Conservation (phyloP, 176 grass and related monocot genomes). For the Ensete glaucum region DNA sequence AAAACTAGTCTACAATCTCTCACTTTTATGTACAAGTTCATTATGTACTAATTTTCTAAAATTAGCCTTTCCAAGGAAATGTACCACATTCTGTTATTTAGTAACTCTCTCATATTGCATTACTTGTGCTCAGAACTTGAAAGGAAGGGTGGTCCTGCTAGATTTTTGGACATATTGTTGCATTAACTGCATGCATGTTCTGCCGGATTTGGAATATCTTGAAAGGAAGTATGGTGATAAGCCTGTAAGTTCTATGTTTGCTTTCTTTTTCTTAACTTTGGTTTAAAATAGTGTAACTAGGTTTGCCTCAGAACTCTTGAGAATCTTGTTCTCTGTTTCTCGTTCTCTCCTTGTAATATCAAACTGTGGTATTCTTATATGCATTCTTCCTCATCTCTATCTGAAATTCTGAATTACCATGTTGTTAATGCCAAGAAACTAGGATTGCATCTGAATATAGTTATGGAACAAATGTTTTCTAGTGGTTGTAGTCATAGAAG, state of each 20-base stretch:
- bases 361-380: not conserved
- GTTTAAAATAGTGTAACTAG: not conserved
- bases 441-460: too few species aligned
- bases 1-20: not conserved
- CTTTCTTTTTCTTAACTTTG: not conserved
- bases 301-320: not conserved
- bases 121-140: slow-evolving; percentile 61
- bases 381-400: not conserved
- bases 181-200: slow-evolving; percentile 98
- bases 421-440: too few species aligned
- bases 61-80: not conserved
- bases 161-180: slow-evolving; percentile 99
- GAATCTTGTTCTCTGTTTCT: not conserved
- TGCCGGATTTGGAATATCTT: slow-evolving; percentile 85
- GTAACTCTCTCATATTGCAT: not conserved
- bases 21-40: not conserved
- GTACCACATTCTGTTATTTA: not conserved
- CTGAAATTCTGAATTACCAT: too few species aligned
- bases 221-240: slow-evolving; percentile 85
- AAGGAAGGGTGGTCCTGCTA: slow-evolving; percentile 74
- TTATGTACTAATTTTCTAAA: not conserved
- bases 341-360: not conserved
- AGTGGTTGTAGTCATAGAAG: not conserved
- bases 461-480: too few species aligned
- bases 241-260: slow-evolving; percentile 50